Evolutionary conservation across 345 rosid species (phyloP).

Genomic region (Ceriops zippeliana): DNA sequence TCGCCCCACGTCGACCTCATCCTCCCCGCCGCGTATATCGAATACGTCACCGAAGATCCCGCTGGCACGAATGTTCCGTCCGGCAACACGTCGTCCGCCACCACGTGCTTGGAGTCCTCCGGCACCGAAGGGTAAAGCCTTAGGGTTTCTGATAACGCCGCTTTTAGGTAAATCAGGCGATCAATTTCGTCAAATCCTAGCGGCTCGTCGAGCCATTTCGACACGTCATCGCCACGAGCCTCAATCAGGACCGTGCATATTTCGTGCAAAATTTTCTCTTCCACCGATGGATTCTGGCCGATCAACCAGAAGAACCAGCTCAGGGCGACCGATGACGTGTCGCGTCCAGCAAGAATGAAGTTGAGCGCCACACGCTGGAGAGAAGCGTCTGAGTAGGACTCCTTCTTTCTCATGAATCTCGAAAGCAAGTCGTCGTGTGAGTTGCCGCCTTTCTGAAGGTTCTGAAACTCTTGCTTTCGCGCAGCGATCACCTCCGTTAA

Average conservation of each 20-base stretch:
- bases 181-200: slow-evolving; percentile 71
- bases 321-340: slow-evolving; percentile 89
- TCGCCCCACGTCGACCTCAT: slow-evolving; percentile 90
- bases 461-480: slow-evolving; percentile 66
- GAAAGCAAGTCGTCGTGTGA: slow-evolving; percentile 83
- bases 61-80: slow-evolving; percentile 92
- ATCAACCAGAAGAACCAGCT: slow-evolving; percentile 93
- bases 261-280: slow-evolving; percentile 68
- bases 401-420: slow-evolving; percentile 85
- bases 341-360: slow-evolving; percentile 95
- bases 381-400: slow-evolving; percentile 64
- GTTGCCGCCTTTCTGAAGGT: slow-evolving; percentile 41
- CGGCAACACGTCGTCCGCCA: slow-evolving; percentile 70
- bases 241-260: slow-evolving; percentile 51
- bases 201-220: slow-evolving; percentile 64
- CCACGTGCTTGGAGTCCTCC: slow-evolving; percentile 78
- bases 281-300: slow-evolving; percentile 54
- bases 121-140: slow-evolving; percentile 94
- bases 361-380: slow-evolving; percentile 90
- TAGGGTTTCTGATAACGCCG: slow-evolving; percentile 81
- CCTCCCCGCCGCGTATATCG: slow-evolving; percentile 87
- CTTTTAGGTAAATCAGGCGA: slow-evolving; percentile 69
- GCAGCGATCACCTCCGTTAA: slow-evolving; percentile 59
- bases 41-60: slow-evolving; percentile 83
- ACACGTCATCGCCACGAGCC: slow-evolving; percentile 66